Conservation (phyloP, 257 asterid genomes). For the Cruciata laevipes region DNA sequence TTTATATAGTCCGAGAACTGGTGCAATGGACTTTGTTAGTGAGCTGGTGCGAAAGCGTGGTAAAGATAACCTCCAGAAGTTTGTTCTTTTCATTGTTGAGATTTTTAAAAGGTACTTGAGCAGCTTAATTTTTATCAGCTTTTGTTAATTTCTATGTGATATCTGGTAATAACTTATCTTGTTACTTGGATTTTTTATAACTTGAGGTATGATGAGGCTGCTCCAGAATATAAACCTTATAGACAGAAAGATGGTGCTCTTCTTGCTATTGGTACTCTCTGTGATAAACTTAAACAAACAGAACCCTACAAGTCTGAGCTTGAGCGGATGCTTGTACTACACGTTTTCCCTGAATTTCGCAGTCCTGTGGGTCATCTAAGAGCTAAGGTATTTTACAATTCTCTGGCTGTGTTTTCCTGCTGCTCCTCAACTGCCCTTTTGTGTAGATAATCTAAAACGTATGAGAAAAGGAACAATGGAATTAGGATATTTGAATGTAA, state of each 20-base stretch:
- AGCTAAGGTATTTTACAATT: conserved; percentile 55
- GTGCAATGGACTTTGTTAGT: conserved; percentile 98
- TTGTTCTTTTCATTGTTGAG: conserved; percentile 71
- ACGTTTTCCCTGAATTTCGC: conserved; percentile 87
- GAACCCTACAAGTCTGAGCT: conserved; percentile 93
- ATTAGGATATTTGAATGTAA: not conserved
- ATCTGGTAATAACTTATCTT: not conserved
- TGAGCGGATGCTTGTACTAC: conserved; percentile 89
- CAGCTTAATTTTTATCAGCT: not conserved
- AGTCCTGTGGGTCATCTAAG: conserved; percentile 96
- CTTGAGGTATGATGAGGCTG: conserved; percentile 68
- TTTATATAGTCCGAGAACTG: conserved; percentile 94
- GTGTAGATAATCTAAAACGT: not conserved
- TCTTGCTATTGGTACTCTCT: conserved; percentile 93
- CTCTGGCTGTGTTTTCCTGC: not conserved
- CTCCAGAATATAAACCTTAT: conserved; percentile 60
- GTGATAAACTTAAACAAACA: conserved; percentile 88
- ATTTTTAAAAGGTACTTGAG: conserved; percentile 70
- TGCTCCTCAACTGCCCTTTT: not conserved
- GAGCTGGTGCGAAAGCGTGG: conserved; percentile 97
- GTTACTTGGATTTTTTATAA: conserved; percentile 3
- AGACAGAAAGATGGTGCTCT: conserved; percentile 98
- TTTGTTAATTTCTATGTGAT: not conserved
- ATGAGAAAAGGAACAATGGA: not conserved
- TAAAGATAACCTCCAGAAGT: conserved; percentile 93